Conservation (phyloP, 2,329 filamentous ascomycete species). For the Botrytis aclada region DNA sequence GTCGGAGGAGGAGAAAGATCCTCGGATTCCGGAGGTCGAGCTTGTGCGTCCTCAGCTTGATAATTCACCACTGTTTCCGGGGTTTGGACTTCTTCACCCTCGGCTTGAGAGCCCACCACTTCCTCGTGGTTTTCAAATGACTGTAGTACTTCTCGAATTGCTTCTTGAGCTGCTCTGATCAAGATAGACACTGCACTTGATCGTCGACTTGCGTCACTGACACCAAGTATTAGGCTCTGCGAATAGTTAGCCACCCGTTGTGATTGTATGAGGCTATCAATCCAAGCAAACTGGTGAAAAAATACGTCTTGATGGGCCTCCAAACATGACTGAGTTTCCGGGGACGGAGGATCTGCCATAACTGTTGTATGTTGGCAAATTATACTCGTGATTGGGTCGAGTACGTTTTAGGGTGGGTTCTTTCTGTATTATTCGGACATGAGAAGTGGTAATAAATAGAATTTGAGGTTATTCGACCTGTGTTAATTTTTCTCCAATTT, state of each 20-base stretch:
- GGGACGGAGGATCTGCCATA: neutral
- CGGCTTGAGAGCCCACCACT: neutral
- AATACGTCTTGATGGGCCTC: neutral
- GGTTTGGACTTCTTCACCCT: neutral
- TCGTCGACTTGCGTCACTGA: neutral
- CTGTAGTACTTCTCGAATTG: neutral
- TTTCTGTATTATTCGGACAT: neutral
- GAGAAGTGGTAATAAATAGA: neutral
- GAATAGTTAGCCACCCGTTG: neutral
- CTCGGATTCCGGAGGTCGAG: neutral
- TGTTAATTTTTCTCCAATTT: neutral
- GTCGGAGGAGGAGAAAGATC: fast-evolving
- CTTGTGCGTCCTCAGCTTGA: neutral
- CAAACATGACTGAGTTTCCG: neutral
- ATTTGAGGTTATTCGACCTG: neutral
- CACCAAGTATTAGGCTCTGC: neutral
- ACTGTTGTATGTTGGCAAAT: neutral
- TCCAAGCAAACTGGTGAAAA: neutral
- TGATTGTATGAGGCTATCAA: neutral
- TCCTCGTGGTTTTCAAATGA: neutral
- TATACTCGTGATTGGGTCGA: neutral
- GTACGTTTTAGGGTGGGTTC: neutral
- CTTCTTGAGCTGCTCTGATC: no score
- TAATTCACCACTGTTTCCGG: neutral
- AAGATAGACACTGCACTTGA: fast-evolving